Conservation (phyloP, 164 flowering plant genomes). For the Kingdonia uniflora region DNA sequence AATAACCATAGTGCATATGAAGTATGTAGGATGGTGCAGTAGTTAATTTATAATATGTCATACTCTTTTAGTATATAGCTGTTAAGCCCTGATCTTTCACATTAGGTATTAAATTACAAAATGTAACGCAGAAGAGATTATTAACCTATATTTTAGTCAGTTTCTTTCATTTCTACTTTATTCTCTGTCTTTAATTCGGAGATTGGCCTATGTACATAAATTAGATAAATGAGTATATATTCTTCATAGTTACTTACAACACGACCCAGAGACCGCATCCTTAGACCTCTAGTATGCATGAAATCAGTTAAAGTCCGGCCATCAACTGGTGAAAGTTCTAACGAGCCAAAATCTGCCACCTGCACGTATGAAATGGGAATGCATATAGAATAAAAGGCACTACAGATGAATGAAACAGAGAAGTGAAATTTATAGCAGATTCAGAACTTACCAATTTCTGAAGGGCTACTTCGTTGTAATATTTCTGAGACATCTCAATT, state of each 20-base stretch:
- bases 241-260: constrained; percentile 49
- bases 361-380: constrained; percentile 17
- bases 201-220: too few relatives aligned
- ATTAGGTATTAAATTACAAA: too few relatives aligned
- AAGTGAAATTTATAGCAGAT: neutral
- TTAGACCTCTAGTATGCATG: constrained; percentile 98
- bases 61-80: too few relatives aligned
- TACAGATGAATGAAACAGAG: neutral
- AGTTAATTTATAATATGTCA: too few relatives aligned
- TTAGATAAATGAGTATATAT: neutral
- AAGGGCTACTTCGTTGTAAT: constrained; percentile 84
- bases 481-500: constrained; percentile 72
- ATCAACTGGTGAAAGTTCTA: constrained; percentile 99
- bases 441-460: constrained; percentile 72
- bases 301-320: constrained; percentile 97
- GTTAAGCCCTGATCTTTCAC: too few relatives aligned
- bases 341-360: constrained; percentile 99
- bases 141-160: too few relatives aligned
- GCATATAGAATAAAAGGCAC: neutral
- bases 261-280: constrained; percentile 93
- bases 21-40: too few relatives aligned
- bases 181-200: too few relatives aligned
- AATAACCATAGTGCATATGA: too few relatives aligned
- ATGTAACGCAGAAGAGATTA: too few relatives aligned
- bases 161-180: too few relatives aligned